phyloP scores from a whole-genome alignment of 129 eudicot genomes.

The Centrapalus pauciflorus region DNA sequence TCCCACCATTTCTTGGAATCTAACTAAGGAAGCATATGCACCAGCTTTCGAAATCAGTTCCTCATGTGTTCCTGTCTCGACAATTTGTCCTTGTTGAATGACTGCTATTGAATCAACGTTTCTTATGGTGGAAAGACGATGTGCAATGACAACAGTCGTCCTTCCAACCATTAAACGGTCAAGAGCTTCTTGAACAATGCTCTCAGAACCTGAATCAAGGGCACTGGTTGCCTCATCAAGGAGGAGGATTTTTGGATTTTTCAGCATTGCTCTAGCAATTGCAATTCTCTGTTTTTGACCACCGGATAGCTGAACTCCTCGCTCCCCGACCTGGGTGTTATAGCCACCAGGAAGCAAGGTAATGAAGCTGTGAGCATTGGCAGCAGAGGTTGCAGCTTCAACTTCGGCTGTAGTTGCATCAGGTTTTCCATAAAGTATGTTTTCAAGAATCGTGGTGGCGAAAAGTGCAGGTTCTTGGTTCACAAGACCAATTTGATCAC shows the following conservation, averaged over 20 bases:
- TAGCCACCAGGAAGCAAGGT: conserved; percentile 89
- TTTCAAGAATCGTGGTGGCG: conserved; percentile 97
- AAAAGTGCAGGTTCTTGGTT: conserved; percentile 99
- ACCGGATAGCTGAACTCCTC: conserved; percentile 94
- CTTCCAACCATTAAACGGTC: conserved; percentile 94
- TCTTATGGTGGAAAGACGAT: conserved; percentile 92
- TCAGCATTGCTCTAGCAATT: conserved; percentile 94
- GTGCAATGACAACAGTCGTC: conserved; percentile 94
- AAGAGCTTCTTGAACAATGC: conserved; percentile 94
- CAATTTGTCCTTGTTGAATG: conserved; percentile 87
- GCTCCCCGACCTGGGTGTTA: conserved; percentile 97
- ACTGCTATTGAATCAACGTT: conserved; percentile 90
- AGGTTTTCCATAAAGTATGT: conserved; percentile 86
- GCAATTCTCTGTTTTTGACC: conserved; percentile 98
- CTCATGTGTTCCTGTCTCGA: conserved; percentile 92
- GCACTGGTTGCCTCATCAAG: conserved; percentile 98
- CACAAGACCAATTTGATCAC: conserved; percentile 90
- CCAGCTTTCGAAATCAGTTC: conserved; percentile 80
- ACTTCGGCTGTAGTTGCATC: conserved; percentile 78
- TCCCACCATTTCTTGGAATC: conserved; percentile 99
- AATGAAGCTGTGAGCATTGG: conserved; percentile 94
- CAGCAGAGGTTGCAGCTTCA: conserved; percentile 87
- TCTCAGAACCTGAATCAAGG: conserved; percentile 86
- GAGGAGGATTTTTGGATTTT: conserved; percentile 85
- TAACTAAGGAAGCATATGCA: conserved; percentile 75